Conservation (phyloP, 352 stramenopile species). For the Phytophthora sp. region DNA sequence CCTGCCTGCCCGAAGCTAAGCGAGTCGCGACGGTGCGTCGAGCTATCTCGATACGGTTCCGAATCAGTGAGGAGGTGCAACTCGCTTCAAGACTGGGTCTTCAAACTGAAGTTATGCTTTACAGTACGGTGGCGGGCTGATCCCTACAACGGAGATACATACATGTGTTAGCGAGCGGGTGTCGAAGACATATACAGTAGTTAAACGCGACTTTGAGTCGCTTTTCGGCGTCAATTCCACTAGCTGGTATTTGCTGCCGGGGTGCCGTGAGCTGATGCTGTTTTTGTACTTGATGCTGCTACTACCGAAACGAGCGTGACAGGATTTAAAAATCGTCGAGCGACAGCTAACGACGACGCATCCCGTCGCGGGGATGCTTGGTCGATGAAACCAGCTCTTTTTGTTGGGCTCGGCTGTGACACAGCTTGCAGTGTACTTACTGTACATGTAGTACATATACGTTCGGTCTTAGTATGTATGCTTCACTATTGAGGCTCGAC, state of each 20-base stretch:
- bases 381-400: constrained; percentile 33
- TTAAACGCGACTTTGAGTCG: neutral
- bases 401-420: neutral
- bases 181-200: too few species aligned
- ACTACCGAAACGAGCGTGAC: neutral
- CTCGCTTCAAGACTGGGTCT: constrained; percentile 9
- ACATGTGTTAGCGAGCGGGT: too few species aligned
- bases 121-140: too few species aligned
- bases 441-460: too few species aligned
- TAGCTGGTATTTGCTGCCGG: neutral
- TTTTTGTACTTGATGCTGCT: too few species aligned
- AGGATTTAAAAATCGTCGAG: too few species aligned
- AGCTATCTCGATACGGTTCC: constrained; percentile 5
- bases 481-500: constrained; percentile 24
- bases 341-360: too few species aligned
- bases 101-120: constrained; percentile 13
- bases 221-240: constrained; percentile 1
- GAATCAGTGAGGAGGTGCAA: constrained; percentile 15
- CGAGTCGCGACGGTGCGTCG: neutral
- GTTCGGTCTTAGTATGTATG: too few species aligned
- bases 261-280: too few species aligned
- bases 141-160: too few species aligned
- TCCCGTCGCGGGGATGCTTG: neutral
- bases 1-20: neutral
- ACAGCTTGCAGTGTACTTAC: too few species aligned